Base-by-base conservation (phyloP, 192 early-diverging fungal genomes). In the Podochytrium sp. region DNA sequence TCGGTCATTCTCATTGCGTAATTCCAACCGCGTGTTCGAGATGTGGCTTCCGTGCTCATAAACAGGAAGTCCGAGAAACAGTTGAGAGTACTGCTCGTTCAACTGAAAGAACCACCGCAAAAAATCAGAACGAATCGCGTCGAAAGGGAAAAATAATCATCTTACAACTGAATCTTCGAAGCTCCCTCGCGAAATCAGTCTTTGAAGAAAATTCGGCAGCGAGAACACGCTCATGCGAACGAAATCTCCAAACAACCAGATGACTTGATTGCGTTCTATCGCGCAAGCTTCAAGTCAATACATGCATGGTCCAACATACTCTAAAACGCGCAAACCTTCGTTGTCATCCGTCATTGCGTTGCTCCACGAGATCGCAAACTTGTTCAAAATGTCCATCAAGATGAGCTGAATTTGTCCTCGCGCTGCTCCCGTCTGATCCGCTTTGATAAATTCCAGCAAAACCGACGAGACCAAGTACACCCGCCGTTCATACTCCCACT, bases 231-330 rank as follows among this genome's bases (percentile, higher is more conserved):
- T 7, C 12, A 20, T 20, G 23, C 66, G 49, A 69, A 69, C 55
- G 20, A 69, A 69, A n/a, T 69, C 66, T 56, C 53, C 66, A 56
- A 52, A 69, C 34, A 69, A 55, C 33, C 53, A 55, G 27, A 56
- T 20, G 23, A 55, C 35, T 12, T 29, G 7, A 10, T 69, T 14
- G 29, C 35, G 55, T 5, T 56, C 66, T 61, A 34, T 16, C 20
- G 43, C 43, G 43, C 7, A 47, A 12, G 7, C 43, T 47, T 47
- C 20, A 47, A 7, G 43, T 47, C 43, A 47, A 20, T 47, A 47
- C 43, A 47, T 7, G 20, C 20, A 47, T 47, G 20, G 43, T 7
- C 7, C 10, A 47, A 47, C 10, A 12, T 20, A 47, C 7, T 20
- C 7, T 55, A 55, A 7, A 7, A 55, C n/a, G n/a, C n/a, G n/a